Evolutionary conservation across 192 early-diverging fungal species (phyloP).

Genomic region (Endogone sp.): DNA sequence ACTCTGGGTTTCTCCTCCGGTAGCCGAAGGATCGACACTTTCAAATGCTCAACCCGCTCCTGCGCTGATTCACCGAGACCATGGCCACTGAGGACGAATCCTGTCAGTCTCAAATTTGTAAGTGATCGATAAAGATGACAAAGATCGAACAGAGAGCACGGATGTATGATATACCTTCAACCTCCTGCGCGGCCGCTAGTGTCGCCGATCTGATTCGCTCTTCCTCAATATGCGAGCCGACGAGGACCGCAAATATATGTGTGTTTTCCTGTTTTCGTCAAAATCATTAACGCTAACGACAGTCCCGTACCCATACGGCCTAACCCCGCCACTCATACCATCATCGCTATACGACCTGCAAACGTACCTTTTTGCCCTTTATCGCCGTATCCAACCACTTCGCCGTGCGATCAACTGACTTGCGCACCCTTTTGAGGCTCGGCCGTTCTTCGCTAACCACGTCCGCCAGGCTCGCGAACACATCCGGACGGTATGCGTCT

Average conservation of each 20-base stretch:
- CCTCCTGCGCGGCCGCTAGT: slow-evolving; percentile 38
- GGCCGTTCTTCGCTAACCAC: slow-evolving; percentile 30
- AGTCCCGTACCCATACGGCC: neutral
- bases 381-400: slow-evolving; percentile 43
- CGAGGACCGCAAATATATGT: slow-evolving; percentile 46
- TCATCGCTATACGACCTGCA: neutral
- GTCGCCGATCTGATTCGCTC: slow-evolving; percentile 43
- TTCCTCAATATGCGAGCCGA: slow-evolving; percentile 37
- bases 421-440: slow-evolving; percentile 34
- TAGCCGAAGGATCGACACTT: slow-evolving; percentile 40
- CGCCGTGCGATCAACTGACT: slow-evolving; percentile 44
- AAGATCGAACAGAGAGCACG: neutral
- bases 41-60: slow-evolving; percentile 33
- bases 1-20: slow-evolving; percentile 53
- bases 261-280: slow-evolving; percentile 12
- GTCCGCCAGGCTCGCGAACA: slow-evolving; percentile 39
- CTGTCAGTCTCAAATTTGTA: too few relatives aligned
- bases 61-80: slow-evolving; percentile 22
- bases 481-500: slow-evolving; percentile 43
- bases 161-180: slow-evolving; percentile 23
- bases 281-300: neutral
- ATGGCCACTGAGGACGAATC: slow-evolving; percentile 47
- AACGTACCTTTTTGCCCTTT: slow-evolving; percentile 26
- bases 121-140: too few relatives aligned
- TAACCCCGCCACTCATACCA: neutral